A percentile compares a stretch with the other conserved stretches of the same genome.
These are phyloP conservation scores for Nemania sp. DNA, from an alignment of 2,329 filamentous ascomycete genomes.

Conservation along the genomic window DNA sequence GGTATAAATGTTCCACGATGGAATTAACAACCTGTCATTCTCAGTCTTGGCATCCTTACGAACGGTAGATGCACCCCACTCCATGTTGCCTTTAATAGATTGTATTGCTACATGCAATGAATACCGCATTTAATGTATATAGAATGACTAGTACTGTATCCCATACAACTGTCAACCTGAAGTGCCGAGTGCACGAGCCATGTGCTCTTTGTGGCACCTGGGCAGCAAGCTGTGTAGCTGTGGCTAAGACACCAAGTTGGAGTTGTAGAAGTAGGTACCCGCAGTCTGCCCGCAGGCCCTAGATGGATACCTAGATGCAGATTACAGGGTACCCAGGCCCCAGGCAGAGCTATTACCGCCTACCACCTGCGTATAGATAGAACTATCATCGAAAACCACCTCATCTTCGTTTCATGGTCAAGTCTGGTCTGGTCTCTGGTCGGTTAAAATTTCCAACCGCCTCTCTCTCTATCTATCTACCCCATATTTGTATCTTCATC, in stretches of 20 bases:
- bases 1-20: slow-evolving; percentile 10
- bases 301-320: background rate
- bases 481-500: no score
- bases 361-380: background rate
- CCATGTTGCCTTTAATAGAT: background rate
- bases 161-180: background rate
- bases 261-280: background rate
- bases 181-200: slow-evolving; percentile 16
- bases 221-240: no score
- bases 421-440: background rate
- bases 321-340: no score
- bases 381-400: slow-evolving; percentile 1
- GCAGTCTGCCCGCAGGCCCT: no score
- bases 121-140: no score
- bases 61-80: background rate
- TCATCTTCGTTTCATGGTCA: slow-evolving; percentile 16
- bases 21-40: slow-evolving; percentile 49
- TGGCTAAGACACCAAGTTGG: slow-evolving; percentile 2
- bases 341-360: slow-evolving; percentile 3
- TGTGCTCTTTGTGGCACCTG: slow-evolving; percentile 10
- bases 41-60: slow-evolving; percentile 41
- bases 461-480: background rate
- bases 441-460: slow-evolving; percentile 1
- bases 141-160: background rate
- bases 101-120: no score